Evolutionary conservation across 139 green algal species (phyloP).

Genomic region (Micromonas pusilla): DNA sequence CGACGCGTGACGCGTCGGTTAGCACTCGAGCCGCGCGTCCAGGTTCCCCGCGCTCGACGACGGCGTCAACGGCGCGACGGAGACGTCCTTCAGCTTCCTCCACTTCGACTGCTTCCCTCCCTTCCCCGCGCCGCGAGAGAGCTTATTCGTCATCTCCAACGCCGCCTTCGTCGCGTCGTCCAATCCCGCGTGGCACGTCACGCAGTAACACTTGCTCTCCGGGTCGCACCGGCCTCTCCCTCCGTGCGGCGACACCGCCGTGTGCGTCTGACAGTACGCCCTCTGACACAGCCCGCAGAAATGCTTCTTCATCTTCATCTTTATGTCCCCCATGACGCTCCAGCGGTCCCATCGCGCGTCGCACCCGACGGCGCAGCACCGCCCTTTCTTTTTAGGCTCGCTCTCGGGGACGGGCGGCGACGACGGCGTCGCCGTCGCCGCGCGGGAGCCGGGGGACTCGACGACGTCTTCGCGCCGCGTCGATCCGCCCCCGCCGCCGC

Average conservation of each 20-base stretch:
- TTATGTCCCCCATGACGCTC: conserved; percentile 35
- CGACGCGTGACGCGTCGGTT: too few species aligned
- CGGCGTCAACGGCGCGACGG: too few species aligned
- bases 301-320: conserved; percentile 39
- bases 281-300: conserved; percentile 53
- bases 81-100: neutral
- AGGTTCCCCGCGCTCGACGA: too few species aligned
- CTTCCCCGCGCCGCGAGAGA: neutral
- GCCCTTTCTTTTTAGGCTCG: neutral
- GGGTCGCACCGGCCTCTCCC: conserved; percentile 45
- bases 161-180: conserved; percentile 33
- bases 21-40: too few species aligned
- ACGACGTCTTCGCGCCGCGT: too few species aligned
- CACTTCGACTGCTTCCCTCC: neutral
- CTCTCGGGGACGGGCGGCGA: neutral
- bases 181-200: conserved; percentile 44
- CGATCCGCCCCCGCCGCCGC: neutral
- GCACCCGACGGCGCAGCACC: conserved; percentile 18
- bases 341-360: conserved; percentile 32
- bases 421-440: neutral
- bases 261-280: conserved; percentile 51
- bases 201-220: conserved; percentile 53
- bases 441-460: too few species aligned
- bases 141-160: conserved; percentile 35
- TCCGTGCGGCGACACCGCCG: conserved; percentile 47